Evolutionary conservation across 148 eudicot species (phyloP), one percentile per base, ranked within the genome.

Genomic region (Heliosperma pusillum): DNA sequence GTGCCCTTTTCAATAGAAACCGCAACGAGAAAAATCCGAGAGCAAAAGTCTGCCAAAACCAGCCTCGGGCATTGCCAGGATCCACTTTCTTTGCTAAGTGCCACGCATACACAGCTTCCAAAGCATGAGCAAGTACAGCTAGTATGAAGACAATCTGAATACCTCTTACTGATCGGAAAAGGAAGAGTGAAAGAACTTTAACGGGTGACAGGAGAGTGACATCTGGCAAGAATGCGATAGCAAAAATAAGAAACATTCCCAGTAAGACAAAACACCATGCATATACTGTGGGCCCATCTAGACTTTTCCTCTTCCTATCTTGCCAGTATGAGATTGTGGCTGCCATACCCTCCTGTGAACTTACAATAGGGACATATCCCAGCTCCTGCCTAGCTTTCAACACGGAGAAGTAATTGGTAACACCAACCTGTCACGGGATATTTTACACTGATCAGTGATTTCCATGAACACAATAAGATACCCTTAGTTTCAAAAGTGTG

Each of bases 381-480:
- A 93, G 81, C 82, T 91, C 95, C 58, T 85, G 81, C 85, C 86
- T 91, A 10, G 98, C 98, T 84, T 91, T 91, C 24, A 88, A 82
- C 68, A 70, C 77, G 3, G 97, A 91, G 83, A 91, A 94, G 83
- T 91, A 88, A 84, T 91, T 93, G 19, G 98, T 93, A 19, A 91
- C 87, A 5, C 98, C 98, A 74, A 91, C 92, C 97, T 91, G 83
- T 68, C 76, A 76, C 20, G 12, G 29, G 27, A 79, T 21, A 69
- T 12, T 12, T 33, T 69, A 53, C 42, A 27, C 4, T 10, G 20
- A 50, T 69, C 44, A 61, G 61, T 29, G 11, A 67, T 7, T 10
- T 47, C 47, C 40, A 22, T 22, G n/a, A 20, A 52, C 57, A 8
- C 29, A 8, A 15, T 45, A 44, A 40, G 25, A 33, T 8, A 7